A percentile compares a stretch with the other conserved stretches of the same genome.
phyloP scores from a whole-genome alignment of 257 asterid species.

The Salvia miltiorrhiza region DNA sequence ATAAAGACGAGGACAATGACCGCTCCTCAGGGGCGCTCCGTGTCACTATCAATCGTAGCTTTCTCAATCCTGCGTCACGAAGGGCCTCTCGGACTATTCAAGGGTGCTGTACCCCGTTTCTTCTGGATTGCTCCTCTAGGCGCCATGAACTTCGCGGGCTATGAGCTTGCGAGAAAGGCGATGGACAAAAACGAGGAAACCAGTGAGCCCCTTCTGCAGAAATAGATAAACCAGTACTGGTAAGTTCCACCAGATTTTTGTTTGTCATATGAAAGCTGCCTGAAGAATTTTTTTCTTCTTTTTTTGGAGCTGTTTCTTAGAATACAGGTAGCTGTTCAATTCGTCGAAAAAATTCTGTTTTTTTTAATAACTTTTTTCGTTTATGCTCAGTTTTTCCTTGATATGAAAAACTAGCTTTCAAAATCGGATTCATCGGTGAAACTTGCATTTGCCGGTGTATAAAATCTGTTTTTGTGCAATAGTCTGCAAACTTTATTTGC shows the following conservation, averaged over 20 bases:
- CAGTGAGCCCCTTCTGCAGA: slow-evolving; percentile 38
- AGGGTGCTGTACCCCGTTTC: slow-evolving; percentile 91
- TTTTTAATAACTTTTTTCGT: background rate
- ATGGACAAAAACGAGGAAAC: slow-evolving; percentile 64
- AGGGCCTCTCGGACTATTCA: slow-evolving; percentile 83
- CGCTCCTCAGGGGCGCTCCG: slow-evolving; percentile 61
- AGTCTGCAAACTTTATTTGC: background rate
- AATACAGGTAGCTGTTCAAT: slow-evolving; percentile 24
- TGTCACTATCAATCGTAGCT: slow-evolving; percentile 57
- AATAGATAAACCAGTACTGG: slow-evolving; percentile 22
- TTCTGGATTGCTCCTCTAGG: slow-evolving; percentile 98
- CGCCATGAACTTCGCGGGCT: slow-evolving; percentile 95
- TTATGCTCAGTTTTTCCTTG: background rate
- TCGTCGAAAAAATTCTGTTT: slow-evolving; percentile 21
- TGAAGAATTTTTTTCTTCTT: slow-evolving; percentile 12
- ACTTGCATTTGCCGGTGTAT: background rate
- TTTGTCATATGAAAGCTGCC: slow-evolving; percentile 15
- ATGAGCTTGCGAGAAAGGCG: slow-evolving; percentile 85
- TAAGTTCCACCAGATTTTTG: slow-evolving; percentile 7
- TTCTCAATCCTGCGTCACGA: slow-evolving; percentile 71
- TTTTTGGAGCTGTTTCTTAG: slow-evolving; percentile 14
- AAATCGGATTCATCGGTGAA: slow-evolving; percentile 6
- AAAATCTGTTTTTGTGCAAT: background rate
- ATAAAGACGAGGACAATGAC: slow-evolving; percentile 94
- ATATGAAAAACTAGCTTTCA: slow-evolving; percentile 11